Base-by-base conservation (phyloP, 306 rosid species). In the Vicia sativa region DNA sequence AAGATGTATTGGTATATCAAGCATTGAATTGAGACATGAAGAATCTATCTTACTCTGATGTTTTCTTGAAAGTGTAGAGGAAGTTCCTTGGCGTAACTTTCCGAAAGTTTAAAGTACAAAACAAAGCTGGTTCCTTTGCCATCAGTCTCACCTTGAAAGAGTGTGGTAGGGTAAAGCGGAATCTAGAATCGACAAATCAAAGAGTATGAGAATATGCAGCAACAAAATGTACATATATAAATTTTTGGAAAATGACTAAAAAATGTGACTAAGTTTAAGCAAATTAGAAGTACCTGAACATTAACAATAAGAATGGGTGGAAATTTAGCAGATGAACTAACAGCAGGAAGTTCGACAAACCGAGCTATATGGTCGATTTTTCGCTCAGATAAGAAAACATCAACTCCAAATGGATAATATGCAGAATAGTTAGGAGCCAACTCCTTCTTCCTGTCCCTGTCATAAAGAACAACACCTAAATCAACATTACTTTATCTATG, bases 81-180 rank as follows among this genome's bases (percentile, higher is more conserved):
- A 82, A 95, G 91, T 76, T 95, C 92, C 78, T 87, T 91, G 11
- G 91, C 53, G 67, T 87, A 88, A 63, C 84, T 73, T 21, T 95
- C 97, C 23, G 88, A 82, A 74, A 95, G 95, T 82, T 88, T 95
- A 28, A 90, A 95, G 88, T 95, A 95, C 85, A 95, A 84, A 59
- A 95, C 92, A 52, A 88, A 75, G 80, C 88, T 88, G 89, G 87
- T 78, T 78, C 99, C 99, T 84, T 95, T 95, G 16, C 99, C 99
- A 68, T 95, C 95, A 1, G 86, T 87, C 79, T 90, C 99, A 5
- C 95, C 97, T 83, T 93, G 97, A 69, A 95, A 95, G 62, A 95
- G 71, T 50, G 95, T 48, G 18, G 95, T 57, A 1, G 97, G 88
- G 72, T 95, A 95, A 80, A 95, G 72, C 0, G 99, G 99, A 66